Conservation (phyloP, 2,329 filamentous ascomycete species). For the Teratosphaeriaceae sp. region DNA sequence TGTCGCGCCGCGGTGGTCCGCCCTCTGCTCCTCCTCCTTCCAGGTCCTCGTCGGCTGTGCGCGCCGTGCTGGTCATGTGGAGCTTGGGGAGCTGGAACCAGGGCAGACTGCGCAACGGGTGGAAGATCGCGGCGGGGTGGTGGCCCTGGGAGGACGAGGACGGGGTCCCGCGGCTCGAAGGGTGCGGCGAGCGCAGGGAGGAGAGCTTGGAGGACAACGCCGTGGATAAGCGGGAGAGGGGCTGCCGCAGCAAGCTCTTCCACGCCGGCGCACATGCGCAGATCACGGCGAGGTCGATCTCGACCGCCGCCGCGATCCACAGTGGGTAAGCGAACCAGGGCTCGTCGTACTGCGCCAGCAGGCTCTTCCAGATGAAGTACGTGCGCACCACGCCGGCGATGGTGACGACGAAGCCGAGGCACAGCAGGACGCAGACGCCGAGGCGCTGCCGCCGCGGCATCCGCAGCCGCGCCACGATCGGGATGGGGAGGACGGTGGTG, state of each 20-base stretch:
- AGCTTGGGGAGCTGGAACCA: constrained; percentile 12
- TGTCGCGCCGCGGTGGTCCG: too few species aligned
- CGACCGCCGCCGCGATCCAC: constrained; percentile 42
- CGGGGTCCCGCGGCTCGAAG: constrained; percentile 3
- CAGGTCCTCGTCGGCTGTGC: too few species aligned
- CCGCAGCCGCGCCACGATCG: constrained; percentile 36
- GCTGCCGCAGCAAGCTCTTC: constrained; percentile 26
- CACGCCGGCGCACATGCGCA: constrained; percentile 33
- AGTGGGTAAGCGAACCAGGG: constrained; percentile 41
- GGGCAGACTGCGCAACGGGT: constrained; percentile 11
- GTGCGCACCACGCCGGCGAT: constrained; percentile 37
- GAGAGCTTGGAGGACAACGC: constrained; percentile 17
- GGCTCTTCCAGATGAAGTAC: constrained; percentile 26
- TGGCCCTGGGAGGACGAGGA: constrained; percentile 1
- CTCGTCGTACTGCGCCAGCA: constrained; percentile 37
- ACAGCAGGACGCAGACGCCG: constrained; percentile 34
- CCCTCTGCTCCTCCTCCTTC: constrained; percentile 3
- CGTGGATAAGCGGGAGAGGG: constrained; percentile 12
- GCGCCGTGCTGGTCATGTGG: constrained; percentile 8
- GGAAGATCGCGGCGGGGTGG: constrained; percentile 7
- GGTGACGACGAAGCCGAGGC: constrained; percentile 37
- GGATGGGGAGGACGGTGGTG: constrained; percentile 38
- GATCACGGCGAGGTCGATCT: constrained; percentile 40
- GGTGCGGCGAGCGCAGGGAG: constrained; percentile 15
- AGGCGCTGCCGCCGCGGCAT: constrained; percentile 37